Percentiles rank a stretch among this genome's conserved stretches.
phyloP scores from a whole-genome alignment of 306 rosid species.

The Trifolium subterraneum region DNA sequence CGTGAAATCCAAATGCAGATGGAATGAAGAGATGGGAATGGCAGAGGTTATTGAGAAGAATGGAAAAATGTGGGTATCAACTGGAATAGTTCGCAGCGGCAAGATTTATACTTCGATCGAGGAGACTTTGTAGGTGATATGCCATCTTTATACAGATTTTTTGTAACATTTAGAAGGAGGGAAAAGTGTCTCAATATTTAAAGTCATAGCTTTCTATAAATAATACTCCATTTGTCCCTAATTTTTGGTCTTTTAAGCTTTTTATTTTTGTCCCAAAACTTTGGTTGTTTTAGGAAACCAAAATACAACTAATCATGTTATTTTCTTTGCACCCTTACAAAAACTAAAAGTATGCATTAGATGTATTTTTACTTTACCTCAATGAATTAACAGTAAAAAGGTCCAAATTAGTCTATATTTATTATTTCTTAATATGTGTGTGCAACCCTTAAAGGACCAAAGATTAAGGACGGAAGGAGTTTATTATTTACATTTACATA shows the following conservation, averaged over 20 bases:
- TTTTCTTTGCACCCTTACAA: too few species aligned
- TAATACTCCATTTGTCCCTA: background rate
- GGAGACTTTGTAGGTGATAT: constrained; percentile 76
- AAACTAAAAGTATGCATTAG: too few species aligned
- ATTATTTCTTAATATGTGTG: background rate
- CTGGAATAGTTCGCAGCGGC: constrained; percentile 67
- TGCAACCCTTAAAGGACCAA: background rate
- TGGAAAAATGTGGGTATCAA: constrained; percentile 74
- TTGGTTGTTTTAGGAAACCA: too few species aligned
- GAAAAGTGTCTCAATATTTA: background rate
- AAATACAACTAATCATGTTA: too few species aligned
- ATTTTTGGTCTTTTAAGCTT: background rate
- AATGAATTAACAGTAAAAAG: too few species aligned
- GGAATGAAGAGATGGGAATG: constrained; percentile 74
- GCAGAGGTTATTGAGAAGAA: constrained; percentile 65
- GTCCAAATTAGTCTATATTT: too few species aligned
- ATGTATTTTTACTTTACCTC: too few species aligned
- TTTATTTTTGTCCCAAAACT: background rate
- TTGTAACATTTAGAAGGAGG: constrained; percentile 9
- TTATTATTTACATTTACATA: background rate
- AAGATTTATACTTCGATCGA: constrained; percentile 69
- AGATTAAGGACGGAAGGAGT: too few species aligned
- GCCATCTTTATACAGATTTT: constrained; percentile 11
- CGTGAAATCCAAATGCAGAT: constrained; percentile 54
- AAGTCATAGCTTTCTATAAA: background rate